Evolutionary conservation across 2,329 filamentous ascomycete species (phyloP).

Genomic region (Xylaria sp.): DNA sequence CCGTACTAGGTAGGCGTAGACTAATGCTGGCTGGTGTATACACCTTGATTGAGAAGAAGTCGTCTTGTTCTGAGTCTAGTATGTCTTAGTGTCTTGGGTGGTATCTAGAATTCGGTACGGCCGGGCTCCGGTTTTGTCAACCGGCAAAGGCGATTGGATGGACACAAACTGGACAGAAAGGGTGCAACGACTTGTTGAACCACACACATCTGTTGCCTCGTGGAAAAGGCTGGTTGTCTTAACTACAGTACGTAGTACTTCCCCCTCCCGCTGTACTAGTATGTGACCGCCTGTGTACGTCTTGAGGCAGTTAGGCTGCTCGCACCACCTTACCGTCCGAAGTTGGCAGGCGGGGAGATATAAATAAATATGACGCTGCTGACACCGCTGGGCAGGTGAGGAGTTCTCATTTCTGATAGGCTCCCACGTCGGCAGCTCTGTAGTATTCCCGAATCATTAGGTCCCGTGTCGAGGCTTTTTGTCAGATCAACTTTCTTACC

Average conservation of each 20-base stretch:
- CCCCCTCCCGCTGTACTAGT: not conserved
- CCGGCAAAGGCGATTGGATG: conserved; percentile 10
- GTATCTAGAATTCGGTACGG: conserved; percentile 14
- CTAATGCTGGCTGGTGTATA: conserved; percentile 12
- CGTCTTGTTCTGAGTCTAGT: conserved; percentile 4
- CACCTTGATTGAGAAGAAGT: not conserved
- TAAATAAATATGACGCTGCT: conserved; percentile 38
- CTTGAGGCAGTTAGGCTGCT: conserved; percentile 5
- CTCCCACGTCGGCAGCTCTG: conserved; percentile 7
- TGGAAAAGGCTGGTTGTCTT: conserved; percentile 12
- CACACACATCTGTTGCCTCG: conserved; percentile 1
- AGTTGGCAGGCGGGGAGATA: conserved; percentile 27
- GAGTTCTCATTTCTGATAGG: conserved; percentile 28
- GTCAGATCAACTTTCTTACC: conserved; percentile 30
- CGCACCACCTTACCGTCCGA: conserved; percentile 3
- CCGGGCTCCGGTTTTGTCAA: conserved; percentile 22
- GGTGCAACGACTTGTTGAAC: not conserved
- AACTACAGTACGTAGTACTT: not conserved
- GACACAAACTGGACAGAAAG: not conserved
- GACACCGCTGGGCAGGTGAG: conserved; percentile 28
- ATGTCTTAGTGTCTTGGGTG: conserved; percentile 2
- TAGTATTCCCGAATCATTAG: conserved; percentile 27
- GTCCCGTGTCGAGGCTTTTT: conserved; percentile 31
- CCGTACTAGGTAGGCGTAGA: not conserved
- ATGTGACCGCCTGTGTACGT: not conserved